Conservation (phyloP, 2,329 filamentous ascomycete species). For the Sporothrix luriei region DNA sequence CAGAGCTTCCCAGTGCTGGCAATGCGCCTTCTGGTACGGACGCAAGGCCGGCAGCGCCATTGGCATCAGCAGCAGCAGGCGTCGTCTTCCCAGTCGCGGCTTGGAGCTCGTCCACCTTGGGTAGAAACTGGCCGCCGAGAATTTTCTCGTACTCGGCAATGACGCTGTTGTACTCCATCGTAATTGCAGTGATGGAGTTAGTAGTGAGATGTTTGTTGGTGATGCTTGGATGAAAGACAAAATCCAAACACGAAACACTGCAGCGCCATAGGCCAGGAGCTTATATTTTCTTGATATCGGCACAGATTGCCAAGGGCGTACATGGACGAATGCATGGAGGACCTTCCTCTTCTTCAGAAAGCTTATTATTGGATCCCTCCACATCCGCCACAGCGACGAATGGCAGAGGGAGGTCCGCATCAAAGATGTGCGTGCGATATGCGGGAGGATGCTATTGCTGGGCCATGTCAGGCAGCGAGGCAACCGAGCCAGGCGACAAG, state of each 20-base stretch:
- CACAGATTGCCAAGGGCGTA: background rate
- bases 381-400: background rate
- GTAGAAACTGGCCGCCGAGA: constrained; percentile 22
- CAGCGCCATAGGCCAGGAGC: background rate
- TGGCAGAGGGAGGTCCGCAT: background rate
- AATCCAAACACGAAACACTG: background rate
- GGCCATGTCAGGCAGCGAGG: background rate
- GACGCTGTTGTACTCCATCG: constrained; percentile 24
- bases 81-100: background rate
- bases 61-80: background rate
- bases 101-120: constrained; percentile 21
- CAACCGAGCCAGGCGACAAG: background rate
- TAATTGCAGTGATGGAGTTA: background rate
- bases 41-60: background rate
- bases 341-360: background rate
- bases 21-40: background rate
- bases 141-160: constrained; percentile 27
- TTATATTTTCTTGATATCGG: constrained; percentile 1
- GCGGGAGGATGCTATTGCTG: background rate
- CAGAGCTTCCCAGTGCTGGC: background rate
- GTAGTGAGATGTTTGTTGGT: background rate
- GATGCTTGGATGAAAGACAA: background rate
- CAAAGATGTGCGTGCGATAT: background rate
- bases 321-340: background rate
- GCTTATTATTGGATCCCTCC: background rate